Conservation (phyloP, 2,329 filamentous ascomycete genomes). For the Coniella vitis region DNA sequence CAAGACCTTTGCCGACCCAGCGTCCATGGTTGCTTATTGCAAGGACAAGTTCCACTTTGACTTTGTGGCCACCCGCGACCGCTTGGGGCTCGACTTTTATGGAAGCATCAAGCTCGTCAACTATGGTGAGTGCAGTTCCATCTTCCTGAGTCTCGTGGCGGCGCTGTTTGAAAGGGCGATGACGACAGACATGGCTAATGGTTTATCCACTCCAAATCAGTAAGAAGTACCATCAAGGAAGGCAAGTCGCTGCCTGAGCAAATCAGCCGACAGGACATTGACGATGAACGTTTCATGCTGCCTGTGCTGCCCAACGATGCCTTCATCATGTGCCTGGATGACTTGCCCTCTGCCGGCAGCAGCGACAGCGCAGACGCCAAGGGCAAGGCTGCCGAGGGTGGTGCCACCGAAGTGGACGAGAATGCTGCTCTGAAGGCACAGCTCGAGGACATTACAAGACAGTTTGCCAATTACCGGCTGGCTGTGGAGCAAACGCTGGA, state of each 20-base stretch:
- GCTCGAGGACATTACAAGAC: slow-evolving; percentile 49
- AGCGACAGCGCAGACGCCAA: slow-evolving; percentile 21
- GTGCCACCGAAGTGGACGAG: slow-evolving; percentile 29
- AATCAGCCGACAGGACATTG: slow-evolving; percentile 55
- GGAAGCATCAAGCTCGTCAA: slow-evolving; percentile 70
- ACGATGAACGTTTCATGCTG: slow-evolving; percentile 68
- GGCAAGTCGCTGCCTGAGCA: slow-evolving; percentile 44
- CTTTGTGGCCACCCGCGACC: slow-evolving; percentile 52
- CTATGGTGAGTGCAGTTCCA: slow-evolving; percentile 44
- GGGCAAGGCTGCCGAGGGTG: slow-evolving; percentile 20
- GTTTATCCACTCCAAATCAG: too few species aligned
- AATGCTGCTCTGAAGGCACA: slow-evolving; percentile 54
- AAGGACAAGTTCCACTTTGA: slow-evolving; percentile 61
- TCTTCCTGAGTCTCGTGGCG: neutral
- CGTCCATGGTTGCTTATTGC: slow-evolving; percentile 62
- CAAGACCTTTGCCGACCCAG: slow-evolving; percentile 55
- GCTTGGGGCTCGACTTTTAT: slow-evolving; percentile 61
- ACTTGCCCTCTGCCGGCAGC: slow-evolving; percentile 42
- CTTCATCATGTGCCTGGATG: slow-evolving; percentile 79
- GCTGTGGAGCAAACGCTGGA: slow-evolving; percentile 62
- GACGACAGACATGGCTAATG: neutral
- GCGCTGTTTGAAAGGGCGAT: neutral
- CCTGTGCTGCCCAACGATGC: slow-evolving; percentile 87
- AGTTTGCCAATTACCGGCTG: slow-evolving; percentile 59
- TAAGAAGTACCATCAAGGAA: slow-evolving; percentile 41